Base-by-base conservation (phyloP, 2,329 filamentous ascomycete species). In the Diaporthe nobilis region DNA sequence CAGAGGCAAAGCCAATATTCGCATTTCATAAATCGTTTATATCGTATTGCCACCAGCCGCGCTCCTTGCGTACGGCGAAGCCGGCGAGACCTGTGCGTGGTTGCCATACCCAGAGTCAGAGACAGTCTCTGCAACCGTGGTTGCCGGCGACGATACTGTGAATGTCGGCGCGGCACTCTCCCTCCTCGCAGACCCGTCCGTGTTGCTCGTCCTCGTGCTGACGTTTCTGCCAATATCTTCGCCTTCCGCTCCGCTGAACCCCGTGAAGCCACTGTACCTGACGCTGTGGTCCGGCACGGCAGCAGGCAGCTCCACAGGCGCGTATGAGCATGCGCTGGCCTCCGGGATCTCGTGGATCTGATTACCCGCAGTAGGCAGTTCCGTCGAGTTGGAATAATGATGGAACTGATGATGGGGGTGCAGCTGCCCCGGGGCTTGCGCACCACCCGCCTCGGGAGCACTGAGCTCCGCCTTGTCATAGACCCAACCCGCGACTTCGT, bases 321-420 rank as follows among this genome's bases (percentile, higher is more conserved):
- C 65, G n/a, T 70, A 70, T 15, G 65, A 55, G 13, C 65, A 70
- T 12, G 65, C 49, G 9, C 65, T 55, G n/a, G 49, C 4, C 65
- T 55, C 65, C 6, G 65, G 65, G 49, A 70, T 70, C 34, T 70
- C 65, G 49, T 70, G 65, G n/a, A 70, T 70, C 65, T 70, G 65
- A 15, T 31, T 42, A 28, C 49, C 49, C n/a, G 49, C 65, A 22
- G 34, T 42, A 10, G 65, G 49, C 8, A 70, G 49, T 70, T 70
- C 65, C 4, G 49, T 42, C 65, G 65, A 70, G 34, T 70, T 37
- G 9, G 65, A 55, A 39, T 70, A 70, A 1, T 55, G 65, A 34
- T 55, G 49, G 17, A 20, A 39, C 28, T 68, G 65, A 4, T 68
- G 49, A 39, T 68, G 65, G n/a, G 65, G 49, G 17, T 70, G 65